Evolutionary conservation across 352 stramenopile genomes (phyloP).

Genomic region (Plasmopara halstedii): DNA sequence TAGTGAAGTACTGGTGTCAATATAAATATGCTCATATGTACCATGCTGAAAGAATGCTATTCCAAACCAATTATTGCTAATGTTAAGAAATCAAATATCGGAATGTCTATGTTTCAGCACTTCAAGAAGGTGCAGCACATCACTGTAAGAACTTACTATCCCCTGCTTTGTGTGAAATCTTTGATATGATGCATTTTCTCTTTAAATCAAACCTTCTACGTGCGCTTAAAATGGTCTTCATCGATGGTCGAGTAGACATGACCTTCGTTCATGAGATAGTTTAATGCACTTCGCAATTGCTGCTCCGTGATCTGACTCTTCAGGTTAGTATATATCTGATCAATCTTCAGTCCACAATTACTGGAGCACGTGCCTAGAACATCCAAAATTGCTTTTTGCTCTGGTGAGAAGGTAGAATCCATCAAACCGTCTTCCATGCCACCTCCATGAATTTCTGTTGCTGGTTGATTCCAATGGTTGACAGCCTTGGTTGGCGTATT

Average conservation of each 20-base stretch:
- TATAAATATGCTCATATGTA: not conserved
- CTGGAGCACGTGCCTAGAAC: constrained; percentile 61
- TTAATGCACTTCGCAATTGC: constrained; percentile 58
- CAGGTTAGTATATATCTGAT: constrained; percentile 67
- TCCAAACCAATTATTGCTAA: not conserved
- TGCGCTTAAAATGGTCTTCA: constrained; percentile 87
- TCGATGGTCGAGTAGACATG: constrained; percentile 90
- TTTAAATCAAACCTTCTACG: constrained; percentile 5
- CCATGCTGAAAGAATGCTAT: no score
- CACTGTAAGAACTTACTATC: no score
- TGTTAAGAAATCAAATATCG: not conserved
- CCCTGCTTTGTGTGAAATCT: no score
- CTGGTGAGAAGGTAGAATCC: constrained; percentile 67
- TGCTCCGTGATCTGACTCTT: constrained; percentile 55
- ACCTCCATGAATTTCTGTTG: constrained; percentile 14
- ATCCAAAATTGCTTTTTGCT: constrained; percentile 75
- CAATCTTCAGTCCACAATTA: constrained; percentile 70
- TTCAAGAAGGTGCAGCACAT: no score
- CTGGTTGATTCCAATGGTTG: constrained; percentile 20
- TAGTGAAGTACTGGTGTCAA: constrained; percentile 6
- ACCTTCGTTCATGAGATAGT: constrained; percentile 82
- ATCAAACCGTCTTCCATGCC: constrained; percentile 59
- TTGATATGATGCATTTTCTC: no score
- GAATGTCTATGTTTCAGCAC: no score
- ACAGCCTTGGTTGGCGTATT: constrained; percentile 32